These are phyloP conservation scores for Grigorovia humatica DNA, from an alignment of 805 yeast species.

Conservation along the genomic window DNA sequence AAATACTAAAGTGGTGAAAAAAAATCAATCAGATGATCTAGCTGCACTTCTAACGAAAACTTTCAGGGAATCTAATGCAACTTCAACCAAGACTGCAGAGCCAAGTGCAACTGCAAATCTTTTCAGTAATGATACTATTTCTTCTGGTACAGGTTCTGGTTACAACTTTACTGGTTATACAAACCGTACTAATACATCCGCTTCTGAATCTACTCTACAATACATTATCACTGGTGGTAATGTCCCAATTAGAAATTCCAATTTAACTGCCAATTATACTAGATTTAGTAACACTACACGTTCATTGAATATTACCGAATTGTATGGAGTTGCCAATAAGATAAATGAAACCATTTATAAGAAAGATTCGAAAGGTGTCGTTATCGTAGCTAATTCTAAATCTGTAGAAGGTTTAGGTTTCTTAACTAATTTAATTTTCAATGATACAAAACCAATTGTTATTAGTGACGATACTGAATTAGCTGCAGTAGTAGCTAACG, in stretches of 20 bases:
- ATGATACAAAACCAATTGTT: conserved; percentile 18
- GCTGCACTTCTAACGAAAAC: not conserved
- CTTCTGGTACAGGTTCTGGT: not conserved
- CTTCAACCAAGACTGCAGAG: not conserved
- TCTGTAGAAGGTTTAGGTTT: conserved; percentile 22
- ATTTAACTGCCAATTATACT: conserved; percentile 6
- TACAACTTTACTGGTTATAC: not conserved
- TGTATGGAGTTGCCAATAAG: conserved; percentile 13
- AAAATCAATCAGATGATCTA: not conserved
- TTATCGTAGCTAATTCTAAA: conserved; percentile 13
- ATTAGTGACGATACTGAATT: conserved; percentile 13
- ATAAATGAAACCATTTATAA: conserved; percentile 9
- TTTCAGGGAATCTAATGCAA: not conserved
- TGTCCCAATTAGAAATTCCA: conserved; percentile 8
- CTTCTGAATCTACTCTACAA: conserved; percentile 8
- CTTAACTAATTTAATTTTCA: conserved; percentile 17
- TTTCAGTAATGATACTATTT: not conserved
- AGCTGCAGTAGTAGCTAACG: conserved; percentile 17
- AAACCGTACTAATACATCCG: not conserved
- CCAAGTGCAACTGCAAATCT: not conserved
- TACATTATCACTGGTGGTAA: conserved; percentile 18
- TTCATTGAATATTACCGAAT: conserved; percentile 17
- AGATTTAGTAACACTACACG: conserved; percentile 13
- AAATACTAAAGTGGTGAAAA: not conserved
- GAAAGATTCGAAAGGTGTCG: conserved; percentile 12